A percentile compares a stretch with the other conserved stretches of the same genome.
Evolutionary conservation across 2,329 filamentous ascomycete genomes (phyloP).

Genomic region (Akanthomyces lecanii): DNA sequence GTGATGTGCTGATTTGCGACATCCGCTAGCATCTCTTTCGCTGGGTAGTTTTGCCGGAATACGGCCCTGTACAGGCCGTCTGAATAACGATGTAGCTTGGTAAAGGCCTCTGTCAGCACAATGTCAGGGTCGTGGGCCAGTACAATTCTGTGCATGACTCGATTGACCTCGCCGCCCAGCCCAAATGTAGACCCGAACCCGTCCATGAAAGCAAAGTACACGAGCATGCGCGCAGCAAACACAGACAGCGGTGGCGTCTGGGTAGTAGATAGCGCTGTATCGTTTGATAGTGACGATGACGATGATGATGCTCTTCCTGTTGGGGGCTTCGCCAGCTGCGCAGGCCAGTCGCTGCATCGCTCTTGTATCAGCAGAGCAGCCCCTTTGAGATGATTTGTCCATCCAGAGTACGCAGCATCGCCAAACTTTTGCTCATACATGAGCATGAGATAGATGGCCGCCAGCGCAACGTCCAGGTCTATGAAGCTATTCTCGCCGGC

Average conservation of each 20-base stretch:
- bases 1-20: slow-evolving; percentile 33
- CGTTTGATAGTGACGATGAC: neutral
- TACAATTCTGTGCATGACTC: slow-evolving; percentile 22
- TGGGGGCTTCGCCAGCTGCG: neutral
- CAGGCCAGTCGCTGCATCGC: slow-evolving; percentile 21
- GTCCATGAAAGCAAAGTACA: slow-evolving; percentile 32
- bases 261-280: slow-evolving; percentile 11
- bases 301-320: neutral
- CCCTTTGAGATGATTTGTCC: slow-evolving; percentile 31
- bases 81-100: slow-evolving; percentile 31
- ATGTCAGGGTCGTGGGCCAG: neutral
- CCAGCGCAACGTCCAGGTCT: slow-evolving; percentile 30
- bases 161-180: slow-evolving; percentile 31
- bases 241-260: slow-evolving; percentile 24
- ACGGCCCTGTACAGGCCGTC: slow-evolving; percentile 31
- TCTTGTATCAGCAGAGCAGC: slow-evolving; percentile 30
- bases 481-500: slow-evolving; percentile 21
- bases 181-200: slow-evolving; percentile 30
- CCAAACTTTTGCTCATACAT: slow-evolving; percentile 36
- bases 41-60: slow-evolving; percentile 33
- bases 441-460: slow-evolving; percentile 34
- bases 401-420: slow-evolving; percentile 29
- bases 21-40: slow-evolving; percentile 32
- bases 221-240: slow-evolving; percentile 31
- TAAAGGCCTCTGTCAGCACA: slow-evolving; percentile 24